Conservation (phyloP, 768 basidiomycete genomes). For the Cubamyces lactineus region DNA sequence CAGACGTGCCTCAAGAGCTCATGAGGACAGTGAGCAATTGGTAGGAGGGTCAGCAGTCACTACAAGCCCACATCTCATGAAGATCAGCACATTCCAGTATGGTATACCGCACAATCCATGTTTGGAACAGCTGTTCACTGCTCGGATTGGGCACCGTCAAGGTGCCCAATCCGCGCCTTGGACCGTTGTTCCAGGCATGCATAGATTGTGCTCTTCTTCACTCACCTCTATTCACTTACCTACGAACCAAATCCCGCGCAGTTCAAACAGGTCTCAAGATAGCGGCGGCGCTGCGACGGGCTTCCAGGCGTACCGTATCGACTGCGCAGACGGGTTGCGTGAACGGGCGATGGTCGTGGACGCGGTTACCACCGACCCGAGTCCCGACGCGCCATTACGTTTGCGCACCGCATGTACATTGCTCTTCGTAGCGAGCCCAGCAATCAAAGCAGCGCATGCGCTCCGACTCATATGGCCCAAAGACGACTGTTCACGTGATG, state of each 20-base stretch:
- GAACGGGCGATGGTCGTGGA: neutral
- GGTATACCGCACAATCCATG: neutral
- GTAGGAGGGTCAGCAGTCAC: neutral
- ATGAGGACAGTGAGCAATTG: neutral
- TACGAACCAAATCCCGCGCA: neutral
- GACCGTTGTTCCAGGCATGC: slow-evolving; percentile 9
- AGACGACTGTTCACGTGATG: slow-evolving; percentile 8
- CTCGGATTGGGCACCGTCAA: slow-evolving; percentile 8
- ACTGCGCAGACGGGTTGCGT: no score
- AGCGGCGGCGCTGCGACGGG: neutral
- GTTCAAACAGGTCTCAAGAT: neutral
- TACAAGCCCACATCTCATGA: neutral
- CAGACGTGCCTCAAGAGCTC: no score
- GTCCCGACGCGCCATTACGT: neutral
- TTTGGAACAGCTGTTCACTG: slow-evolving; percentile 11
- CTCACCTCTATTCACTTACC: neutral
- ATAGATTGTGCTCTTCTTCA: neutral
- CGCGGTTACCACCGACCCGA: neutral
- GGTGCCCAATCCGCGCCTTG: slow-evolving; percentile 15
- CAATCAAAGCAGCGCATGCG: slow-evolving; percentile 4
- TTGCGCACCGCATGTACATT: neutral
- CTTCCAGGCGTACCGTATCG: no score
- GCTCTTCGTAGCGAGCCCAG: slow-evolving; percentile 2
- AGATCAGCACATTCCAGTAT: neutral
- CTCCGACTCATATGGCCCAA: neutral